phyloP scores from a whole-genome alignment of 805 yeast genomes.

The Ogataea kodamae region DNA sequence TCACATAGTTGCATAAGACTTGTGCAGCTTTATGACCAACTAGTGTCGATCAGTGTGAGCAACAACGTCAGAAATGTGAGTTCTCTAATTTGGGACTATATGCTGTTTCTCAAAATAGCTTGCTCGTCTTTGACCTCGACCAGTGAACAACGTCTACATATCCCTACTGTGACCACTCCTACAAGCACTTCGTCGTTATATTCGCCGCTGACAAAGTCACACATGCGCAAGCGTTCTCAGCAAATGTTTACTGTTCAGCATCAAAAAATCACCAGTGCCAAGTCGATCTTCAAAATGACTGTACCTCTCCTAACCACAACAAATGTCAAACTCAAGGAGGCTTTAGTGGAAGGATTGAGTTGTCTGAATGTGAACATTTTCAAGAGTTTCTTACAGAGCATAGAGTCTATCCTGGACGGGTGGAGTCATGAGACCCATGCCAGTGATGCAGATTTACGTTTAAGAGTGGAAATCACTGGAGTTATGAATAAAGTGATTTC shows the following conservation, averaged over 20 bases:
- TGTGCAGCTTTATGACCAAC: slow-evolving; percentile 77
- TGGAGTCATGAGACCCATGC: slow-evolving; percentile 48
- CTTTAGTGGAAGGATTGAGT: slow-evolving; percentile 84
- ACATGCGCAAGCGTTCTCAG: slow-evolving; percentile 71
- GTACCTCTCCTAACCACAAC: slow-evolving; percentile 73
- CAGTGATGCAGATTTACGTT: slow-evolving; percentile 20
- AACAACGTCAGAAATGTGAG: slow-evolving; percentile 19
- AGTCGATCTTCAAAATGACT: slow-evolving; percentile 82
- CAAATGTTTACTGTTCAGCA: slow-evolving; percentile 81
- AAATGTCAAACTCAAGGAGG: slow-evolving; percentile 70
- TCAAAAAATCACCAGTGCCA: slow-evolving; percentile 89
- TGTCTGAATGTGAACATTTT: slow-evolving; percentile 89
- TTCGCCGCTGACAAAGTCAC: slow-evolving; percentile 49
- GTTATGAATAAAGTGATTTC: slow-evolving; percentile 66
- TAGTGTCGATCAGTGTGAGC: slow-evolving; percentile 52
- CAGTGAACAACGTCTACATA: slow-evolving; percentile 73
- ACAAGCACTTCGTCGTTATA: slow-evolving; percentile 25
- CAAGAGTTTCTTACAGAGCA: slow-evolving; percentile 72
- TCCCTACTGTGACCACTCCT: slow-evolving; percentile 36
- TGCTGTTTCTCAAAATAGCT: slow-evolving; percentile 81
- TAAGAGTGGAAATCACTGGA: slow-evolving; percentile 76
- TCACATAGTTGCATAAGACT: slow-evolving; percentile 85
- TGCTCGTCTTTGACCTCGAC: slow-evolving; percentile 90
- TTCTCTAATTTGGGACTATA: slow-evolving; percentile 38
- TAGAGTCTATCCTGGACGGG: slow-evolving; percentile 55